Conservation (phyloP, 2,329 filamentous ascomycete genomes). For the Pseudogymnoascus sp. region DNA sequence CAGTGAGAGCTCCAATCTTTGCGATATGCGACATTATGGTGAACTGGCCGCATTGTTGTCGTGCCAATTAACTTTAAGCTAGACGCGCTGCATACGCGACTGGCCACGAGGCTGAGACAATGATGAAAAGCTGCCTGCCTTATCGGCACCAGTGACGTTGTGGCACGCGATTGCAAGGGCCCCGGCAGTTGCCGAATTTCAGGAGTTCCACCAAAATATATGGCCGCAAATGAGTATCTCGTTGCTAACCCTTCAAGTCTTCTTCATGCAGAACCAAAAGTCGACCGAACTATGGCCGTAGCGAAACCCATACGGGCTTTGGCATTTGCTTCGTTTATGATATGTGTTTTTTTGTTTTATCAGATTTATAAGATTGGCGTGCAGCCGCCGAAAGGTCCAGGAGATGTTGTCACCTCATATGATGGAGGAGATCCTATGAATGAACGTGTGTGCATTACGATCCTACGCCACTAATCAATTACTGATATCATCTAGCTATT, state of each 20-base stretch:
- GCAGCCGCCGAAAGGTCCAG: conserved; percentile 31
- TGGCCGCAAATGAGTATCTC: conserved; percentile 1
- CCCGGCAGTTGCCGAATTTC: conserved; percentile 10
- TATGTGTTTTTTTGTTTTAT: conserved; percentile 73
- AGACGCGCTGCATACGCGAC: conserved; percentile 10
- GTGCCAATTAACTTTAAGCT: conserved; percentile 7
- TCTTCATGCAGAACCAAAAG: conserved; percentile 16
- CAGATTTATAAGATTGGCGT: conserved; percentile 58
- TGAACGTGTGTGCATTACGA: conserved; percentile 56
- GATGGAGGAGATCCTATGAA: conserved; percentile 75
- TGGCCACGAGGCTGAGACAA: neutral
- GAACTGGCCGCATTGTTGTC: conserved; percentile 4
- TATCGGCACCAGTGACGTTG: conserved; percentile 7
- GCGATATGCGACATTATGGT: conserved; percentile 61
- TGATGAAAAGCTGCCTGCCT: conserved; percentile 4
- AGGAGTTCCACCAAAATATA: conserved; percentile 1
- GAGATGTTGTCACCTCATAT: conserved; percentile 42
- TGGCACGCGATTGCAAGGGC: conserved; percentile 5
- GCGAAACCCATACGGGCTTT: conserved; percentile 77
- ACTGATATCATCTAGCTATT: conserved; percentile 48
- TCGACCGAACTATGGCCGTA: conserved; percentile 60
- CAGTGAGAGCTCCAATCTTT: conserved; percentile 54
- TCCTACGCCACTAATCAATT: conserved; percentile 8
- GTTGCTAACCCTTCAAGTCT: neutral
- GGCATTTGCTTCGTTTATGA: conserved; percentile 58